Evolutionary conservation across 2,329 filamentous ascomycete species (phyloP).

Genomic region (Harringtonia lauricola): DNA sequence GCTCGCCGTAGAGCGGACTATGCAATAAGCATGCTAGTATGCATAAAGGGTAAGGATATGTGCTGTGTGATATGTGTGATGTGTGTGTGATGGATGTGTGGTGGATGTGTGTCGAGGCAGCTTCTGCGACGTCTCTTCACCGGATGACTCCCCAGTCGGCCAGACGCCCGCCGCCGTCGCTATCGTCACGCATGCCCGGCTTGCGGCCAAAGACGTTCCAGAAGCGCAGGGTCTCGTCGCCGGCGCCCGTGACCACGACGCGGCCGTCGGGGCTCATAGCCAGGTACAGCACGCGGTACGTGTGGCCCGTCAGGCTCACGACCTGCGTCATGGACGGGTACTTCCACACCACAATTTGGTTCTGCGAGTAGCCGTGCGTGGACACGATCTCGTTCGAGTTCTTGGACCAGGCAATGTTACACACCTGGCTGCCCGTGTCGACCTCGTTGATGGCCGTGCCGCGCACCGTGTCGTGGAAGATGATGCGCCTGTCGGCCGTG

Average conservation of each 20-base stretch:
- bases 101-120: too few species aligned
- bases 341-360: constrained; percentile 99
- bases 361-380: constrained; percentile 94
- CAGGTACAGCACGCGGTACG: constrained; percentile 82
- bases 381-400: constrained; percentile 97
- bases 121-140: constrained; percentile 21
- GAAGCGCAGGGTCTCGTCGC: constrained; percentile 90
- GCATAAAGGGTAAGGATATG: too few species aligned
- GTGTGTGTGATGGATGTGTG: too few species aligned
- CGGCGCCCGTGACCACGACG: constrained; percentile 88
- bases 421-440: constrained; percentile 97
- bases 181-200: constrained; percentile 59
- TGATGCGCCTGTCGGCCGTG: constrained; percentile 90
- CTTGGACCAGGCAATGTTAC: constrained; percentile 93
- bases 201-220: constrained; percentile 93
- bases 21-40: too few species aligned
- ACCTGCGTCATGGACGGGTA: constrained; percentile 98
- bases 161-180: constrained; percentile 49
- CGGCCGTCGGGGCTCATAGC: constrained; percentile 96
- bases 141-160: constrained; percentile 79
- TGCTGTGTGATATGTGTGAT: too few species aligned
- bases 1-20: too few species aligned
- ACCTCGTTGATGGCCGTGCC: constrained; percentile 74
- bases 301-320: constrained; percentile 88
- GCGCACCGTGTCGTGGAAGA: constrained; percentile 94